Base-by-base conservation (phyloP, 164 flowering plant genomes). In the Aristolochia contorta region DNA sequence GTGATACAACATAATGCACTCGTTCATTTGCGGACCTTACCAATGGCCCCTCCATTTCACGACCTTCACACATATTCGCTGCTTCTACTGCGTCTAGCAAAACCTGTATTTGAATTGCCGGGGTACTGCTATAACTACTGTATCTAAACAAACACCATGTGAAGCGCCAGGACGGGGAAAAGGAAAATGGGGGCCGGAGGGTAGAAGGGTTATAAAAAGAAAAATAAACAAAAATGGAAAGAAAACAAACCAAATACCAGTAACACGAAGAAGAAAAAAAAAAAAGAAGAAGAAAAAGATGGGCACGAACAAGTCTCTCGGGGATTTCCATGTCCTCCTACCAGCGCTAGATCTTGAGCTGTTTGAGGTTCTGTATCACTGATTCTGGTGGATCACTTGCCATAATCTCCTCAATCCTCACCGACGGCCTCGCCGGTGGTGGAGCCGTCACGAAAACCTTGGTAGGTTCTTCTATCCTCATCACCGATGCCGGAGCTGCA, bases 291-390 rank as follows among this genome's bases (percentile, higher is more conserved):
- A 10, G 22, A 22, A 24, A 54, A 54, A 22, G 27, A 54, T 4
- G n/a, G 27, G 24, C 15, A 54, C 43, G 43, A 37, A 37, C 43
- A 37, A 54, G 53, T 49, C 27, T 54, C 56, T 54, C 24, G 0
- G 24, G 56, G 27, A 19, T 37, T 4, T 8, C 33, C 47, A 43
- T 19, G 18, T 19, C 49, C 60, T 41, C 60, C 48, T 1, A 37
- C 12, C 55, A 30, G 24, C 32, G 52, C 81, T 75, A 84, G 33
- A 84, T 74, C 66, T 75, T 72, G 51, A 84, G 80, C 69, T 77
- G 74, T 60, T 79, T 74, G 68, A 87, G 56, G 58, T 67, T 67
- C 67, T 71, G 58, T 58, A 16, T 63, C 30, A 74, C 75, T 21
- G 71, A 64, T 63, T 77, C 84, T 64, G 69, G 68, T 57, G 52